Evolutionary conservation across 2,329 filamentous ascomycete species (phyloP).

Genomic region (Penicillium brasilianum): DNA sequence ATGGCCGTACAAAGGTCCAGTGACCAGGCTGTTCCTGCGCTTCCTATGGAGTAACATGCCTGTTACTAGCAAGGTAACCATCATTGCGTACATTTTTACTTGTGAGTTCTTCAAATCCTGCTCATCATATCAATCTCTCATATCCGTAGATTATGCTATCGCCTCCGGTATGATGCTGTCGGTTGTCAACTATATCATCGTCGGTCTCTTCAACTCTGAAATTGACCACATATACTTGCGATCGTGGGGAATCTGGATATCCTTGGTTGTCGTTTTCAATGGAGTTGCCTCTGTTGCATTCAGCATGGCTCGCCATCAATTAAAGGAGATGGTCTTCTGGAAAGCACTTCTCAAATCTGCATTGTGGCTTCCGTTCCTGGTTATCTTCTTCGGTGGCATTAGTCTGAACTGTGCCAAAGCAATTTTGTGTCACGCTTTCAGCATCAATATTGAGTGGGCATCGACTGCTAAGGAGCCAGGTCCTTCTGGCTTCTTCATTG

Average conservation of each 20-base stretch:
- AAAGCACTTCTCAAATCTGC: slow-evolving; percentile 60
- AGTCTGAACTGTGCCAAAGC: slow-evolving; percentile 73
- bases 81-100: slow-evolving; percentile 72
- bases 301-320: slow-evolving; percentile 67
- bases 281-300: slow-evolving; percentile 65
- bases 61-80: slow-evolving; percentile 68
- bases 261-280: slow-evolving; percentile 69
- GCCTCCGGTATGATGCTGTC: slow-evolving; percentile 71
- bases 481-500: slow-evolving; percentile 78
- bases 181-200: slow-evolving; percentile 70
- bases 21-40: slow-evolving; percentile 76
- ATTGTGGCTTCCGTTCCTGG: slow-evolving; percentile 67
- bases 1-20: slow-evolving; percentile 75
- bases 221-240: slow-evolving; percentile 71
- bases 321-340: slow-evolving; percentile 59
- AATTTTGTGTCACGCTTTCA: slow-evolving; percentile 79
- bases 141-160: slow-evolving; percentile 65
- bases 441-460: slow-evolving; percentile 85
- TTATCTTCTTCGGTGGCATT: slow-evolving; percentile 82
- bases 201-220: slow-evolving; percentile 72
- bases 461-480: slow-evolving; percentile 81
- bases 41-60: slow-evolving; percentile 72
- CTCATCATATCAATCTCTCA: slow-evolving; percentile 4
- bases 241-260: slow-evolving; percentile 67
- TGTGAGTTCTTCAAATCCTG: slow-evolving; percentile 38